Base-by-base conservation (phyloP, 306 rosid species). In the Benincasa hispida region DNA sequence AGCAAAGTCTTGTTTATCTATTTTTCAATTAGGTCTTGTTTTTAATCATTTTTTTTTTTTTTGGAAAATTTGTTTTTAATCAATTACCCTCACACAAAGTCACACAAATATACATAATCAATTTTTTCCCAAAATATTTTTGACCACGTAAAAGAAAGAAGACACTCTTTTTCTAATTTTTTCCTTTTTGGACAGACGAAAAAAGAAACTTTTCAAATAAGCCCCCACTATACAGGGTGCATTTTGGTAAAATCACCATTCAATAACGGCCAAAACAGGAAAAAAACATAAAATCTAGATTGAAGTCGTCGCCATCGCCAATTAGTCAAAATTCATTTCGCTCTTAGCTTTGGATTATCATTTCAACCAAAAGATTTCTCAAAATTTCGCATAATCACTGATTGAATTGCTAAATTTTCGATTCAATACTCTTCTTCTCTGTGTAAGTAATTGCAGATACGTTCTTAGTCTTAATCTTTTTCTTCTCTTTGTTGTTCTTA, bases 191-290 rank as follows among this genome's bases (percentile, higher is more conserved):
- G 55, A 17, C 55, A 6, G 8, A 50, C 17, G 69, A 63, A 63
- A n/a, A 34, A 61, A 30, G 41, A 18, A 10, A 35, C 17, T 63
- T 63, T 63, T 63, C 15, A 34, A 63, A 19, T 3, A 6, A 34
- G 25, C 14, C 27, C 15, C 3, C 68, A 18, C 39, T 5, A 0
- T 6, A 0, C 1, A 2, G 42, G 30, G 72, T 1, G 47, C 70
- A 66, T 39, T 66, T 39, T 66, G 30, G 53, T 66, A 66, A 66
- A n/a, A 0, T 11, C 0, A 37, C 73, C 19, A 10, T 66, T 66
- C 73, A 19, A 11, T 66, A 66, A 66, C 73, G 51, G 51, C 73
- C 73, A 66, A 66, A 66, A 66, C 72, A 11, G 73, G 73, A 66
- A 4, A 28, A 28, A 37, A 2, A 19, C 70, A 34, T 61, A 61